Evolutionary conservation across 2,329 filamentous ascomycete species (phyloP), one percentile per base, ranked within the genome.

Genomic region (Coniochaeta sp.): DNA sequence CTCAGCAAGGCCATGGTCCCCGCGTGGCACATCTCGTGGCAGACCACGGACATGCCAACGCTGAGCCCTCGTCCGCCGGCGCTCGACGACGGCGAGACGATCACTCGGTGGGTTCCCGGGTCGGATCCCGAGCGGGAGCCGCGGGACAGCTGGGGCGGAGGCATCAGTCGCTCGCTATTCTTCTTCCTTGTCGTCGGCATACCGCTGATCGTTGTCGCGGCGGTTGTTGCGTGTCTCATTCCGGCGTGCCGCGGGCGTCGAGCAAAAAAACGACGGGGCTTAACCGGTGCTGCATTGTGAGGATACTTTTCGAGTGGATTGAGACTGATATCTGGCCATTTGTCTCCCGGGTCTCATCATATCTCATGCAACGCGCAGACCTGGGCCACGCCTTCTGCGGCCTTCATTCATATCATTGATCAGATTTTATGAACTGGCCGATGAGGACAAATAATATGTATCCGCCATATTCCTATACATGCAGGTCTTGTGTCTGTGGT

Each of bases 1-100:
- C 58, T 59, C 30, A 47, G 52, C 54, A 17, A 30, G n/a, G 52
- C 52, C 28, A 47, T 9, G 54, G 6, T 60, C 36, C 58, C 58
- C 4, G 59, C 59, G 54, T 60, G 59, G 59, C 59, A 60, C 44
- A 60, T 60, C 38, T 58, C 59, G 42, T 60, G 55, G 59, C 19
- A 58, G 42, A 5, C 42, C 32, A 60, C 42, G 17, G 59, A 60
- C 38, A 36, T 55, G 7, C 44, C 59, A 19, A 54, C 55, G 44
- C 19, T 60, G 30, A 60, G 44, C 34, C 59, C 55, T n/a, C 40
- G 38, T 40, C 59, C 59, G 30, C 59, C 59, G 30, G 54, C 54
- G 30, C 34, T 57, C 54, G 54, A 56, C 22, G 40, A 47, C n/a
- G 42, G 54, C 52, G 58, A 52, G 16, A 56, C 19, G n/a, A 26